A percentile compares a stretch with the other conserved stretches of the same genome.
phyloP scores from a whole-genome alignment of 345 rosid genomes.

The Luvunga scandens region DNA sequence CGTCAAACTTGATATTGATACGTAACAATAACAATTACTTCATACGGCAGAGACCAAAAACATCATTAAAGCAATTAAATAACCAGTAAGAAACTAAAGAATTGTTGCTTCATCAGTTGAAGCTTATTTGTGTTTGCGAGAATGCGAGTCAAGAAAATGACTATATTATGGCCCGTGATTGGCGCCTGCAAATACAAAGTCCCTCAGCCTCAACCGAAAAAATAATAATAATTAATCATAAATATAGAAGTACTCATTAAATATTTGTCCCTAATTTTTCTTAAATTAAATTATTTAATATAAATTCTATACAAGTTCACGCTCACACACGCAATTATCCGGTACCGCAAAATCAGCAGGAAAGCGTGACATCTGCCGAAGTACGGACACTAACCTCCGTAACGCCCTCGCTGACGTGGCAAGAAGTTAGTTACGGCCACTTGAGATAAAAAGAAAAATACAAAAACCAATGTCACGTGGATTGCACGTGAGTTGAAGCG shows the following conservation, averaged over 20 bases:
- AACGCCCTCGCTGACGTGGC: slow-evolving; percentile 28
- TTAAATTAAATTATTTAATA: not conserved
- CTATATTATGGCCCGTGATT: slow-evolving; percentile 58
- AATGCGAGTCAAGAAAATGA: slow-evolving; percentile 15
- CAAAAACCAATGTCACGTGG: not conserved
- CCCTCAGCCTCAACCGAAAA: not conserved
- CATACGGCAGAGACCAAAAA: not conserved
- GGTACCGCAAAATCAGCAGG: slow-evolving; percentile 42
- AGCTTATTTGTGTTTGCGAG: slow-evolving; percentile 1
- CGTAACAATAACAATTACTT: not conserved
- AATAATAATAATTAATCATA: not conserved
- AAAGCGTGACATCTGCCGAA: slow-evolving; percentile 35
- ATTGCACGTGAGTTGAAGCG: slow-evolving; percentile 5
- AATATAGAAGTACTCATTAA: not conserved
- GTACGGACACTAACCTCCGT: slow-evolving; percentile 1
- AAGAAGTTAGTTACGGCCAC: not conserved
- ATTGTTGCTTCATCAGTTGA: not conserved
- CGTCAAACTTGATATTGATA: not conserved
- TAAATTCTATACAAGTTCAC: not conserved
- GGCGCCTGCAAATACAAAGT: slow-evolving; percentile 36
- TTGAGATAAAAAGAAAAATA: no score
- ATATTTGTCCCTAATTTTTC: no score
- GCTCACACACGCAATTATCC: slow-evolving; percentile 9
- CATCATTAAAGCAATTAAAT: not conserved
- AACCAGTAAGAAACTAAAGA: not conserved